Base-by-base conservation (phyloP, 495 filamentous ascomycete species). In the Tetracladium setigerum region DNA sequence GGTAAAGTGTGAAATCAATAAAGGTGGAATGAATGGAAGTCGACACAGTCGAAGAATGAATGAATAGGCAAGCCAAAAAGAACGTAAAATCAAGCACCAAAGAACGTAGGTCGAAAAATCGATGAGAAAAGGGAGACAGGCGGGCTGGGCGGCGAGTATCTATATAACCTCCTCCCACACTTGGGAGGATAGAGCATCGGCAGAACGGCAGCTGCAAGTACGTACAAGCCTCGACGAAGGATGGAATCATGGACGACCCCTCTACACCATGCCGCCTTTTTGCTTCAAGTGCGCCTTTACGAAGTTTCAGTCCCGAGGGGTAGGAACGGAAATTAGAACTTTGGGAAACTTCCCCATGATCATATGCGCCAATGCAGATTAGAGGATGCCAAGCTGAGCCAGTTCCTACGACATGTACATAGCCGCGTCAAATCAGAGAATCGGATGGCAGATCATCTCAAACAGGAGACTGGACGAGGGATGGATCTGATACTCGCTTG, bases 21-120 rank as follows among this genome's bases (percentile, higher is more conserved):
- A 27, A 27, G 3, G 22, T 3, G 22, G 22, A 27, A 27, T 27
- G 22, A 27, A 27, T 27, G 22, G 22, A 47, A 46, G 24, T 34
- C 51, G 55, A 57, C 54, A 39, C 54, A 57, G 54, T 57, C 54
- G 54, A 41, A 42, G 19, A 50, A 46, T 18, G 47, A 55, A 52
- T 37, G 53, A 47, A 49, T 46, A 47, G 30, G 35, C 19, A 24
- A 32, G 42, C 30, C 30, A 46, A 46, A 53, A 58, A 34, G 51
- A 53, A 53, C 27, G 45, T 45, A 34, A 46, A 36, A 18, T 42
- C 39, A 39, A 44, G 31, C 40, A 52, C 48, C 41, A 53, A 58
- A 46, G 55, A 58, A 58, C 39, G 55, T 54, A 52, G 40, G 15
- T 54, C 55, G 51, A 58, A 41, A 51, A 48, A 41, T 54, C 51